Evolutionary conservation across 495 filamentous ascomycete genomes (phyloP).

Genomic region (Collariella sp.): DNA sequence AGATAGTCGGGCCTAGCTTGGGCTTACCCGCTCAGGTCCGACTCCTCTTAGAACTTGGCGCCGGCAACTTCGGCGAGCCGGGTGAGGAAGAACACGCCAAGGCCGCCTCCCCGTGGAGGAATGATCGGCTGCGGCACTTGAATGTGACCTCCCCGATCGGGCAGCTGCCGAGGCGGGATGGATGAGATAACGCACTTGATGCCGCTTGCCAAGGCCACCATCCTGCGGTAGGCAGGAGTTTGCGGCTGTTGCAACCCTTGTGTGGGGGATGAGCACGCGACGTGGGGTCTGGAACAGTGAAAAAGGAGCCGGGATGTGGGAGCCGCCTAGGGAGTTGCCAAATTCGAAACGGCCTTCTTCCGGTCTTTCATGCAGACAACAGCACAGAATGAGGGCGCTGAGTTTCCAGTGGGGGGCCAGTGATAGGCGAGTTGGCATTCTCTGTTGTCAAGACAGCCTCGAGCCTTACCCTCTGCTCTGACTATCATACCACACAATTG

Average conservation of each 20-base stretch:
- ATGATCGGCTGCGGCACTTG: conserved; percentile 9
- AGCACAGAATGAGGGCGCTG: too few relatives aligned
- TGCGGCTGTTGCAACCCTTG: background rate
- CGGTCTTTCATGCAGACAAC: too few relatives aligned
- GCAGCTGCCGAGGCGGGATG: conserved; percentile 15
- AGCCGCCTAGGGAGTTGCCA: background rate
- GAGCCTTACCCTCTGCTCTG: too few relatives aligned
- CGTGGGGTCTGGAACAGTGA: too few relatives aligned
- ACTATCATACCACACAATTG: too few relatives aligned
- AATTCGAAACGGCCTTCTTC: too few relatives aligned
- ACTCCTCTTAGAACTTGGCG: background rate
- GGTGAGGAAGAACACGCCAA: background rate
- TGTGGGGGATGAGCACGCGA: background rate
- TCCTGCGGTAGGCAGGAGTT: conserved; percentile 7
- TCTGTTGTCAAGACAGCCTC: too few relatives aligned
- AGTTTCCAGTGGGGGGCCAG: too few relatives aligned
- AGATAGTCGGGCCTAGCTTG: background rate
- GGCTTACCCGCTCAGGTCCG: background rate
- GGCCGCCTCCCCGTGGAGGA: background rate
- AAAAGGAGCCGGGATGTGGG: background rate
- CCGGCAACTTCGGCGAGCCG: too few relatives aligned
- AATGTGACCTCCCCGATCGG: conserved; percentile 22
- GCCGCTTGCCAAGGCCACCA: background rate
- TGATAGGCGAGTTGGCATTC: too few relatives aligned
- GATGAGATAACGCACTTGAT: background rate